A percentile compares a stretch with the other conserved stretches of the same genome.
phyloP scores from a whole-genome alignment of 306 rosid species.

The Cucumis hystrix region DNA sequence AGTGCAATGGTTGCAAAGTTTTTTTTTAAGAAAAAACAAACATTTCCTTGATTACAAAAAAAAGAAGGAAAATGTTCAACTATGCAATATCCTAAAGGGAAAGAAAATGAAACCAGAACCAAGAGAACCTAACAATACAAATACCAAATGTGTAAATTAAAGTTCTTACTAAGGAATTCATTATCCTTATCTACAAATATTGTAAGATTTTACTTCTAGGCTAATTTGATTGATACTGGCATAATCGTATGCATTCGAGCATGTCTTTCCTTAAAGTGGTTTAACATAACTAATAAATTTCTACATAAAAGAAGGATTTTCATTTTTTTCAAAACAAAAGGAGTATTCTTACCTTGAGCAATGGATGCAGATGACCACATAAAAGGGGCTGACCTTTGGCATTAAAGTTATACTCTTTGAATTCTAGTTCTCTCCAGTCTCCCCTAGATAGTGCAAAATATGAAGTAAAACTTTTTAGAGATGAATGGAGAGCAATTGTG shows the following conservation, averaged over 20 bases:
- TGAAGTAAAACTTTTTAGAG: neutral
- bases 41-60: neutral
- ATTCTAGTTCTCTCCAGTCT: conserved; percentile 72
- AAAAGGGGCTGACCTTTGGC: conserved; percentile 85
- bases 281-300: neutral
- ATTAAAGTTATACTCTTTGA: conserved; percentile 67
- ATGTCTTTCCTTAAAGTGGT: neutral
- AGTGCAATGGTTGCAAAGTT: neutral
- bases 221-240: neutral
- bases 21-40: no score
- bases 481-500: neutral
- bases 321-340: neutral
- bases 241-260: neutral
- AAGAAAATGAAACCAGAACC: neutral
- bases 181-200: neutral
- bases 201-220: neutral
- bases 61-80: neutral
- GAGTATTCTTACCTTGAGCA: conserved; percentile 59
- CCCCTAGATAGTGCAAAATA: conserved; percentile 33
- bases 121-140: neutral
- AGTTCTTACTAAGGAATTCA: neutral
- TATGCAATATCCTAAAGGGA: neutral
- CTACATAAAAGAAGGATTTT: neutral
- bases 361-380: conserved; percentile 87
- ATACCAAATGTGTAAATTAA: neutral